Conservation (phyloP, 352 stramenopile species). For the Phytophthora foliorum region DNA sequence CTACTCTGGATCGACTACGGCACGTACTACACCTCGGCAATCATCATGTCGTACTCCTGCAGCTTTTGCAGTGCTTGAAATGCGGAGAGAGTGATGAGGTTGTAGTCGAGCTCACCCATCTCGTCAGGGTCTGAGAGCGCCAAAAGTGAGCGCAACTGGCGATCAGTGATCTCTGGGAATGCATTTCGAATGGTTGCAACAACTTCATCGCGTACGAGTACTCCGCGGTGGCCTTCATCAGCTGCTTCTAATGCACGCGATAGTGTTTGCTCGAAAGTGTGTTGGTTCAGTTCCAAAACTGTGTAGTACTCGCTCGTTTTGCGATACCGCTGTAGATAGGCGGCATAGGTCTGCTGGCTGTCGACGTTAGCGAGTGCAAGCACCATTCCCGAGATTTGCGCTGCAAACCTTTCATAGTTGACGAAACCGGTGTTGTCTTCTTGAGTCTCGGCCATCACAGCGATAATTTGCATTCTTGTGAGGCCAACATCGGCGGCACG, state of each 20-base stretch:
- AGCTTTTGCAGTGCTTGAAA: constrained; percentile 86
- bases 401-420: constrained; percentile 78
- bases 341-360: constrained; percentile 65
- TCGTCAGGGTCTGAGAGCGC: constrained; percentile 72
- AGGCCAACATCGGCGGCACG: constrained; percentile 74
- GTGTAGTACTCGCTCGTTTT: constrained; percentile 84
- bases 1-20: not conserved
- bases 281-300: constrained; percentile 82
- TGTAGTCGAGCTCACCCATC: constrained; percentile 81
- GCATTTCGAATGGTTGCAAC: constrained; percentile 63
- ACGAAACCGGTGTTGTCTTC: constrained; percentile 84
- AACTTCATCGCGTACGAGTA: constrained; percentile 69
- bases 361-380: constrained; percentile 74
- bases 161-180: constrained; percentile 70
- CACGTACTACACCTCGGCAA: constrained; percentile 59
- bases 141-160: constrained; percentile 72
- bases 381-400: constrained; percentile 75
- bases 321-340: constrained; percentile 72
- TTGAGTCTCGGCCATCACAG: constrained; percentile 72
- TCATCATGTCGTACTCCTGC: constrained; percentile 88
- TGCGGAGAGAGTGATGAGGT: constrained; percentile 67
- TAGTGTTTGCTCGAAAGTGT: constrained; percentile 82
- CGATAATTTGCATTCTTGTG: constrained; percentile 80
- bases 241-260: constrained; percentile 67
- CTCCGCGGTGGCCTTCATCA: constrained; percentile 67